Conservation (phyloP, 2,329 filamentous ascomycete genomes). For the Phaeosphaeriaceae sp. region DNA sequence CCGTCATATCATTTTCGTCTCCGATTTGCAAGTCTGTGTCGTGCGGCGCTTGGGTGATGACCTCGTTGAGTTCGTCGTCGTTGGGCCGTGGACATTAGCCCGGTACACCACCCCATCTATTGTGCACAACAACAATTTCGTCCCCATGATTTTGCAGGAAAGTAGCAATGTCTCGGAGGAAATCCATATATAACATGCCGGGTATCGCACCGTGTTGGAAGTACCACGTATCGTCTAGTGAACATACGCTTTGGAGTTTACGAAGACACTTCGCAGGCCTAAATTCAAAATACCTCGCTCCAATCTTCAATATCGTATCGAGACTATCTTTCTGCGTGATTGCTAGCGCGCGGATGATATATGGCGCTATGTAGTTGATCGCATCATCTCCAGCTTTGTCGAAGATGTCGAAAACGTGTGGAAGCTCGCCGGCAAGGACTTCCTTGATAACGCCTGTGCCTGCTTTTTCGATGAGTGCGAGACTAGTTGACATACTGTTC, state of each 20-base stretch:
- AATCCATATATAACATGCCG: conserved; percentile 56
- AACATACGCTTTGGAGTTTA: conserved; percentile 45
- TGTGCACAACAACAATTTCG: conserved; percentile 59
- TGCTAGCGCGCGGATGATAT: conserved; percentile 57
- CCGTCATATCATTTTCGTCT: conserved; percentile 36
- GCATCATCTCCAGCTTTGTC: conserved; percentile 37
- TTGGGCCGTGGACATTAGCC: conserved; percentile 53
- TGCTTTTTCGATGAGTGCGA: conserved; percentile 49
- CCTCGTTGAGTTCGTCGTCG: conserved; percentile 50
- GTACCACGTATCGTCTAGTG: conserved; percentile 56
- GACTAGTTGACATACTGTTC: conserved; percentile 57
- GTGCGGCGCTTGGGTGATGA: conserved; percentile 43
- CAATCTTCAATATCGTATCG: conserved; percentile 53
- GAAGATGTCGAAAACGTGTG: conserved; percentile 30
- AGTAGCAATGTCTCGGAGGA: conserved; percentile 50
- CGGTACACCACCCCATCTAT: conserved; percentile 59
- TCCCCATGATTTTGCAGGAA: conserved; percentile 52
- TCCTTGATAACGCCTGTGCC: conserved; percentile 41
- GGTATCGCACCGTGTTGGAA: conserved; percentile 61
- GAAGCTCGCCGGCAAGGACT: conserved; percentile 34
- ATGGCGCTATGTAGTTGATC: conserved; percentile 39
- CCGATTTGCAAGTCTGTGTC: conserved; percentile 28
- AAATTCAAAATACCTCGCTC: conserved; percentile 61
- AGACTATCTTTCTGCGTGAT: conserved; percentile 60
- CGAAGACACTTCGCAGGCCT: conserved; percentile 57